Evolutionary conservation across 768 basidiomycete species (phyloP).

Genomic region (Rubroboletus pulcherrimus): DNA sequence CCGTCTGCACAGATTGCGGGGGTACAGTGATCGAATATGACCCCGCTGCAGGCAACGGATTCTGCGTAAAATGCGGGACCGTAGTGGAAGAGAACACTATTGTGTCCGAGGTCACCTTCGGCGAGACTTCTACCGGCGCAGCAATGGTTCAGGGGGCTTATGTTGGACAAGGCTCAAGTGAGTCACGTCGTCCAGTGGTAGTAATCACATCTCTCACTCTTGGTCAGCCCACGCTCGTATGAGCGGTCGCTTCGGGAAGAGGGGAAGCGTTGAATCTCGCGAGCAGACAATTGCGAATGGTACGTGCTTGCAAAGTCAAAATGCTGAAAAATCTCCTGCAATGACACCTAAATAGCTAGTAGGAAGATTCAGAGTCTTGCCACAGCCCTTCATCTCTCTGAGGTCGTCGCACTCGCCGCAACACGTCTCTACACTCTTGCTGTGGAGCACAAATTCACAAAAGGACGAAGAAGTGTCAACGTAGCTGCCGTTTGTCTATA

Average conservation of each 20-base stretch:
- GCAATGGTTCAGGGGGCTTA: slow-evolving; percentile 95
- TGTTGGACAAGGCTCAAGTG: slow-evolving; percentile 88
- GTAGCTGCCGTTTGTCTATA: slow-evolving; percentile 97
- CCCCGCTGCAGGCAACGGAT: slow-evolving; percentile 77
- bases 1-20: slow-evolving; percentile 72
- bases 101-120: slow-evolving; percentile 91
- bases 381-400: slow-evolving; percentile 70
- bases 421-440: slow-evolving; percentile 89
- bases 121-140: slow-evolving; percentile 88
- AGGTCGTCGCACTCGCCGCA: slow-evolving; percentile 76
- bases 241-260: slow-evolving; percentile 77
- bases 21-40: slow-evolving; percentile 86
- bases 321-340: neutral
- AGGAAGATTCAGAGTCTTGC: slow-evolving; percentile 83
- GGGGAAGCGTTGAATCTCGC: slow-evolving; percentile 75
- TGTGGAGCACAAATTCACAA: slow-evolving; percentile 90
- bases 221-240: slow-evolving; percentile 72
- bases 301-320: slow-evolving; percentile 32
- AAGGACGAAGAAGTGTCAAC: slow-evolving; percentile 87
- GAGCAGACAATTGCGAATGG: slow-evolving; percentile 92
- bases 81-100: slow-evolving; percentile 93
- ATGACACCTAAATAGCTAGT: slow-evolving; percentile 48
- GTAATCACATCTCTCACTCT: neutral
- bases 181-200: slow-evolving; percentile 30
- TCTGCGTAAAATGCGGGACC: slow-evolving; percentile 82